A percentile compares a stretch with the other conserved stretches of the same genome.
phyloP scores from a whole-genome alignment of 1,284 basidiomycete species.

The Golubevia pallescens region DNA sequence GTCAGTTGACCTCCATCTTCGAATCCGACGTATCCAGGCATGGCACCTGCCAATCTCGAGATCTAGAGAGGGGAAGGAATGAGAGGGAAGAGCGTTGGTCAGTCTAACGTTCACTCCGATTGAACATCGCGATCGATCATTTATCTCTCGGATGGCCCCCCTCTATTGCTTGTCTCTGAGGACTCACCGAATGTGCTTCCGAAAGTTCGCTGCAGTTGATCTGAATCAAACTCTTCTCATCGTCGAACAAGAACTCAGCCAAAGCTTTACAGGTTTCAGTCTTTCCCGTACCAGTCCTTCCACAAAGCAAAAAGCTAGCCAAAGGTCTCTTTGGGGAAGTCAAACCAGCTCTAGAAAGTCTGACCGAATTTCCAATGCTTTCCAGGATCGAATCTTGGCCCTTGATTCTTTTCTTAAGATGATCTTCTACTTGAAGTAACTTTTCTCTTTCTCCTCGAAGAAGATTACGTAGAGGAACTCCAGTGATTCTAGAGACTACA shows the following conservation, averaged over 20 bases:
- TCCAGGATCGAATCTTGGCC: slow-evolving; percentile 36
- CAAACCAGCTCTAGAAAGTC: slow-evolving; percentile 29
- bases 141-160: too few relatives aligned
- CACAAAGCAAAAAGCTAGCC: slow-evolving; percentile 32
- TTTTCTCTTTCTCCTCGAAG: slow-evolving; percentile 39
- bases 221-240: slow-evolving; percentile 25
- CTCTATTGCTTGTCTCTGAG: too few relatives aligned
- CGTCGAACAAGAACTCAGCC: slow-evolving; percentile 30
- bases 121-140: too few relatives aligned
- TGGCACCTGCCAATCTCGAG: slow-evolving; percentile 29
- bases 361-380: slow-evolving; percentile 34
- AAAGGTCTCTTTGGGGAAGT: slow-evolving; percentile 27
- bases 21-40: slow-evolving; percentile 41
- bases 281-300: slow-evolving; percentile 36
- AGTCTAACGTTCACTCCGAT: too few relatives aligned
- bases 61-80: too few relatives aligned
- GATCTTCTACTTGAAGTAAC: slow-evolving; percentile 33
- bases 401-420: slow-evolving; percentile 25
- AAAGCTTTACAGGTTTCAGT: slow-evolving; percentile 30
- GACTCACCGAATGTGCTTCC: slow-evolving; percentile 25
- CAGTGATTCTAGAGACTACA: slow-evolving; percentile 32
- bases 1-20: slow-evolving; percentile 32
- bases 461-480: slow-evolving; percentile 31
- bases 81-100: too few relatives aligned
- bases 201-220: slow-evolving; percentile 32